phyloP scores from a whole-genome alignment of 2,329 filamentous ascomycete species.

The Neopestalotiopsis rosae region DNA sequence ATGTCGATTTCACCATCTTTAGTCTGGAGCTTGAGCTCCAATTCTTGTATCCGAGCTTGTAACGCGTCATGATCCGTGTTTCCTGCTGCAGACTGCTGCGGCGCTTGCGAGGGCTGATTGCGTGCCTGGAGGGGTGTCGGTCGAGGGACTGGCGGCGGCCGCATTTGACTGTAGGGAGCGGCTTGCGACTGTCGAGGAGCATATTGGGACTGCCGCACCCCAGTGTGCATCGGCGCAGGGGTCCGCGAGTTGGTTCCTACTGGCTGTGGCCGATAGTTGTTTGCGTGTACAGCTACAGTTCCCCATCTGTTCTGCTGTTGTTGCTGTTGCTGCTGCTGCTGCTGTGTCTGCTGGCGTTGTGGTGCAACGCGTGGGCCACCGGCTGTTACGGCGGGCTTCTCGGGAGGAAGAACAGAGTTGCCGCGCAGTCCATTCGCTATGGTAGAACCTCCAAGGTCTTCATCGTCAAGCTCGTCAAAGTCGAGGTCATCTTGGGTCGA shows the following conservation, averaged over 20 bases:
- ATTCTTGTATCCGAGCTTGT: conserved; percentile 56
- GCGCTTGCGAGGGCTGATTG: conserved; percentile 40
- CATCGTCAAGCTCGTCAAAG: conserved; percentile 57
- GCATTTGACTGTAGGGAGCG: conserved; percentile 47
- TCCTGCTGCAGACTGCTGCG: conserved; percentile 26
- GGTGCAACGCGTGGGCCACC: conserved; percentile 3
- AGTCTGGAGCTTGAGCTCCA: conserved; percentile 62
- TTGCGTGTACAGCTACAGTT: conserved; percentile 28
- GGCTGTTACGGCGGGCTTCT: conserved; percentile 21
- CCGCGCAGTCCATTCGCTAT: conserved; percentile 55
- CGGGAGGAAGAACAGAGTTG: conserved; percentile 37
- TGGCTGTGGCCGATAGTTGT: conserved; percentile 29
- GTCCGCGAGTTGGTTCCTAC: conserved; percentile 22
- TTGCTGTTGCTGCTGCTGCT: not conserved
- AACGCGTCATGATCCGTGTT: conserved; percentile 50
- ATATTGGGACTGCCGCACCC: conserved; percentile 26
- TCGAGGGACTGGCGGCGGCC: conserved; percentile 37
- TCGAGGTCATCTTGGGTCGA: conserved; percentile 35
- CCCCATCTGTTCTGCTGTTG: conserved; percentile 25
- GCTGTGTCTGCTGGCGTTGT: conserved; percentile 1
- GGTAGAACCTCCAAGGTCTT: conserved; percentile 63
- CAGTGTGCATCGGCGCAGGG: conserved; percentile 15
- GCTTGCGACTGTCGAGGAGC: conserved; percentile 29
- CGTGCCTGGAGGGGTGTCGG: conserved; percentile 37
- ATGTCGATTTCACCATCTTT: conserved; percentile 78